Percentiles rank a stretch among this genome's conserved stretches.
Evolutionary conservation across 2,329 filamentous ascomycete genomes (phyloP).

Genomic region (Epichloe typhina): DNA sequence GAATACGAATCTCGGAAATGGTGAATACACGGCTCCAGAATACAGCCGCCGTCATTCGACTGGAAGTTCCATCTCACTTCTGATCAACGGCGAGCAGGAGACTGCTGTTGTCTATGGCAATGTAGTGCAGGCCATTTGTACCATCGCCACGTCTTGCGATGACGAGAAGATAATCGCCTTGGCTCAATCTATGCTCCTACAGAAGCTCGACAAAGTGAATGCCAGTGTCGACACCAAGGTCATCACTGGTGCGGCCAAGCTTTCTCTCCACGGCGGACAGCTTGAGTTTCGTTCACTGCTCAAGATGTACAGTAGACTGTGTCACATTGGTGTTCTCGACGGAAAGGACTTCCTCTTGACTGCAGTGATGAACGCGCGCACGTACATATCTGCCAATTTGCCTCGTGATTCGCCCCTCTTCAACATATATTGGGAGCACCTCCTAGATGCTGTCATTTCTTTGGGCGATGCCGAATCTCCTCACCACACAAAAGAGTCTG

Average conservation of each 20-base stretch:
- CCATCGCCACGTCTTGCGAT: slow-evolving; percentile 67
- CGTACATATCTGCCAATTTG: slow-evolving; percentile 59
- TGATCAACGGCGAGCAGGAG: slow-evolving; percentile 65
- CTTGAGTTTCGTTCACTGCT: slow-evolving; percentile 77
- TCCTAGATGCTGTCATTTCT: slow-evolving; percentile 78
- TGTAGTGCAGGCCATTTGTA: slow-evolving; percentile 89
- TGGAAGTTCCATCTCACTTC: slow-evolving; percentile 69
- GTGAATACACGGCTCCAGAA: slow-evolving; percentile 26
- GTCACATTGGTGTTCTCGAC: slow-evolving; percentile 58
- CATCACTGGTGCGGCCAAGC: slow-evolving; percentile 63
- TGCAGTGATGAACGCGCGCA: slow-evolving; percentile 67
- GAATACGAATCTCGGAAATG: slow-evolving; percentile 30
- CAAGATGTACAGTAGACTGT: slow-evolving; percentile 67
- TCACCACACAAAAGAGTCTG: slow-evolving; percentile 59
- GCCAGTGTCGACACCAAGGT: slow-evolving; percentile 71
- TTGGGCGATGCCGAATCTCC: slow-evolving; percentile 75
- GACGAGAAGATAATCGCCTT: slow-evolving; percentile 89
- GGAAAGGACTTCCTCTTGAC: slow-evolving; percentile 53
- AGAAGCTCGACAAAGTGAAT: slow-evolving; percentile 82
- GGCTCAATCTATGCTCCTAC: slow-evolving; percentile 89
- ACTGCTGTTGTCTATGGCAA: slow-evolving; percentile 65
- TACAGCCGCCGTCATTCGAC: slow-evolving; percentile 45
- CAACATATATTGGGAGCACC: slow-evolving; percentile 68
- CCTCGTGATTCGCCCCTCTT: slow-evolving; percentile 61
- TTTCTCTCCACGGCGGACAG: slow-evolving; percentile 65